phyloP scores from a whole-genome alignment of 2,329 filamentous ascomycete genomes.

The Huntiella bhutanensis region DNA sequence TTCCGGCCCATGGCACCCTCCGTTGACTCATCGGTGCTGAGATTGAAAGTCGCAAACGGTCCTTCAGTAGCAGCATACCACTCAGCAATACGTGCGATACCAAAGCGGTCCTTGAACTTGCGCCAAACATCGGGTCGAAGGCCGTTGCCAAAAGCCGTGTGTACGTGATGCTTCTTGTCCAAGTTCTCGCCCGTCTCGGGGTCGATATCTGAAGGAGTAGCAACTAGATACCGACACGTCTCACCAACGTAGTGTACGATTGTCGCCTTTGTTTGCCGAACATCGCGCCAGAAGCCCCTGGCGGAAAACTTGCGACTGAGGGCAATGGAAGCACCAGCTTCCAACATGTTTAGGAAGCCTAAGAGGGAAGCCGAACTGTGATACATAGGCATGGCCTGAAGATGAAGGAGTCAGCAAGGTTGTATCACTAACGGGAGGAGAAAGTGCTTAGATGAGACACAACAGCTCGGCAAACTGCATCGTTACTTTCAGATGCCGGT shows the following conservation, averaged over 20 bases:
- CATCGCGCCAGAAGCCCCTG: slow-evolving; percentile 57
- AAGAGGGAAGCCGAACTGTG: slow-evolving; percentile 62
- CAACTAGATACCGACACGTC: slow-evolving; percentile 64
- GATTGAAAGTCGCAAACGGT: slow-evolving; percentile 50
- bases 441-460: too few species aligned
- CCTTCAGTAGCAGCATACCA: slow-evolving; percentile 71
- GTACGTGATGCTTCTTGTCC: slow-evolving; percentile 56
- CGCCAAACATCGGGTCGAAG: slow-evolving; percentile 75
- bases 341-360: slow-evolving; percentile 42
- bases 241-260: slow-evolving; percentile 78
- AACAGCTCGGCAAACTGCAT: too few species aligned
- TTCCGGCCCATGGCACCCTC: slow-evolving; percentile 63
- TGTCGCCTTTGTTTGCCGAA: slow-evolving; percentile 50
- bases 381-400: slow-evolving; percentile 70
- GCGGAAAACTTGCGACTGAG: slow-evolving; percentile 65
- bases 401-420: too few species aligned
- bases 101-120: slow-evolving; percentile 63
- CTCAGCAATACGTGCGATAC: slow-evolving; percentile 52
- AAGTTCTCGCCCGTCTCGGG: slow-evolving; percentile 44
- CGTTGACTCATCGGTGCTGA: slow-evolving; percentile 50
- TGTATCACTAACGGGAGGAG: too few species aligned
- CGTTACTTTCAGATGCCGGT: too few species aligned
- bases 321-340: slow-evolving; percentile 44
- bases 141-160: slow-evolving; percentile 65
- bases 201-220: slow-evolving; percentile 43